These are phyloP conservation scores for Paecilomyces formosus DNA, from an alignment of 2,329 filamentous ascomycete species.

Conservation along the genomic window DNA sequence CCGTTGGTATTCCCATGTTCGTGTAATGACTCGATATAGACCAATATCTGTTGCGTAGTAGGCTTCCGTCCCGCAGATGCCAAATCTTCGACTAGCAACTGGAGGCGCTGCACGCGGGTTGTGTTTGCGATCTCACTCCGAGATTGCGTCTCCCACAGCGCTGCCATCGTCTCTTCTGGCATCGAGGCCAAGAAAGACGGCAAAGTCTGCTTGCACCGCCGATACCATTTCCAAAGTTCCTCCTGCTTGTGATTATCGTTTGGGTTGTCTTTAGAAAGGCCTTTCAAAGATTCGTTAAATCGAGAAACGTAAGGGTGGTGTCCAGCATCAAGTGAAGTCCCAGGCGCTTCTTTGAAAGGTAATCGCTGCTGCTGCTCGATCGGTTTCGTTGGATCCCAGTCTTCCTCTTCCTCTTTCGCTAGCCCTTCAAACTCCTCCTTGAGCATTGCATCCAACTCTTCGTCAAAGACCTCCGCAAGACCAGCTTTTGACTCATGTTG, in stretches of 20 bases:
- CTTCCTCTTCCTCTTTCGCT: conserved; percentile 26
- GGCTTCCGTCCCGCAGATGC: conserved; percentile 50
- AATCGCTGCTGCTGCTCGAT: conserved; percentile 11
- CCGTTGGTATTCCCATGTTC: conserved; percentile 52
- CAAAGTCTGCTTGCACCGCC: conserved; percentile 41
- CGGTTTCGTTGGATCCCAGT: conserved; percentile 22
- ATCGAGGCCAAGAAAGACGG: conserved; percentile 47
- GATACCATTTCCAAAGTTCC: conserved; percentile 44
- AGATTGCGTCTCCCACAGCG: conserved; percentile 56
- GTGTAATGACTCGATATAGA: conserved; percentile 63
- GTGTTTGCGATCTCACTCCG: conserved; percentile 37
- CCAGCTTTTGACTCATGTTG: conserved; percentile 14
- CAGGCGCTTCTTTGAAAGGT: conserved; percentile 16
- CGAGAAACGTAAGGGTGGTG: conserved; percentile 31
- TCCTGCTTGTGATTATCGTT: conserved; percentile 18
- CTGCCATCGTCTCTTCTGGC: conserved; percentile 54
- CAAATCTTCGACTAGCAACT: conserved; percentile 60
- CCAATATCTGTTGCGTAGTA: conserved; percentile 51
- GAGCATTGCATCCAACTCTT: conserved; percentile 34
- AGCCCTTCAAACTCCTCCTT: conserved; percentile 30
- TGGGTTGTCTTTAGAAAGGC: conserved; percentile 18
- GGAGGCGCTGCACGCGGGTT: conserved; percentile 53
- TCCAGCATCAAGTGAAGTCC: conserved; percentile 25
- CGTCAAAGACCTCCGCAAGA: conserved; percentile 32
- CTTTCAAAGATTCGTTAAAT: conserved; percentile 32